Evolutionary conservation across 1,139 yeast species (phyloP).

Genomic region (Kluyveromyces sp.): DNA sequence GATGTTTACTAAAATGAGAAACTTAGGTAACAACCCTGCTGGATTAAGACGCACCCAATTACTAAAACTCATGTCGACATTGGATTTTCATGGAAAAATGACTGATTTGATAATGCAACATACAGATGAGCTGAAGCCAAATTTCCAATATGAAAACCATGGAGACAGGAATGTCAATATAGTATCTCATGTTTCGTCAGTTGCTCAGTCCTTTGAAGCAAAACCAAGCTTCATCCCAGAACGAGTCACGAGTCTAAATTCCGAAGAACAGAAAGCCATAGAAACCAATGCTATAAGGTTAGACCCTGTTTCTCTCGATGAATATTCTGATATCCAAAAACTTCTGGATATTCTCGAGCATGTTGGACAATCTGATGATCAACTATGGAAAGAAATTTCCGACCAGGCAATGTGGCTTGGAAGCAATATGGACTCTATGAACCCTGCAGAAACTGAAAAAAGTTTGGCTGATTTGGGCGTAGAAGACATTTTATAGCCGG

Average conservation of each 20-base stretch:
- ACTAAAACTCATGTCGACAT: conserved; percentile 52
- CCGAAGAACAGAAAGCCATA: conserved; percentile 22
- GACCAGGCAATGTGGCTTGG: conserved; percentile 68
- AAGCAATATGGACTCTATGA: conserved; percentile 27
- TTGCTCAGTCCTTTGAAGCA: conserved; percentile 6
- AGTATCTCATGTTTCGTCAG: conserved; percentile 14
- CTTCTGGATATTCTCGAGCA: conserved; percentile 26
- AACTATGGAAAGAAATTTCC: conserved; percentile 69
- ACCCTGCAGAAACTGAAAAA: conserved; percentile 22
- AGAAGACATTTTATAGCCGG: not conserved
- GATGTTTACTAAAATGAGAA: conserved; percentile 67
- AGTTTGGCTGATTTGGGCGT: conserved; percentile 22
- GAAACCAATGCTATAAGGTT: conserved; percentile 28
- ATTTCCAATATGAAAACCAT: conserved; percentile 16
- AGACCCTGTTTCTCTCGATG: conserved; percentile 21
- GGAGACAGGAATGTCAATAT: conserved; percentile 14
- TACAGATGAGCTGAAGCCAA: conserved; percentile 40
- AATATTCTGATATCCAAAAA: conserved; percentile 24
- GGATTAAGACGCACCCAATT: conserved; percentile 67
- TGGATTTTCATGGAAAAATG: conserved; percentile 67
- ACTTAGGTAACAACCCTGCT: conserved; percentile 72
- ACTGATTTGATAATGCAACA: conserved; percentile 49
- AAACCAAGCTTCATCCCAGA: not conserved
- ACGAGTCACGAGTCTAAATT: conserved; percentile 10
- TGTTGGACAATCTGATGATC: conserved; percentile 42